phyloP scores from a whole-genome alignment of 371 early-diverging fungal genomes.

The Rhizomucor miehei region DNA sequence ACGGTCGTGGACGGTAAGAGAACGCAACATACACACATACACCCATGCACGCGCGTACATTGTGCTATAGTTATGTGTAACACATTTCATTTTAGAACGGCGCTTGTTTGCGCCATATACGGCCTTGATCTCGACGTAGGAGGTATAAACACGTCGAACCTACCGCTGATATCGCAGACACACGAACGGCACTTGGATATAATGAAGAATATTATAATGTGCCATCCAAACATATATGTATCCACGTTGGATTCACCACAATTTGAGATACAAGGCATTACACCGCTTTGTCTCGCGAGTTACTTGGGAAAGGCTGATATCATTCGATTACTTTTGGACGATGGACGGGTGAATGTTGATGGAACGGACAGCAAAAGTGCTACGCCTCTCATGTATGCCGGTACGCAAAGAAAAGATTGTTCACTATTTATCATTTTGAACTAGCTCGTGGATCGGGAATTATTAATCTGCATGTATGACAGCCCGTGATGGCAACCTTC shows the following conservation, averaged over 20 bases:
- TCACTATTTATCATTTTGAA: background rate
- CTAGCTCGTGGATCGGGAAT: background rate
- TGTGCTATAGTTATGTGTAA: slow-evolving; percentile 1
- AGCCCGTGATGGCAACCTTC: slow-evolving; percentile 70
- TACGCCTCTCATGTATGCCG: slow-evolving; percentile 80
- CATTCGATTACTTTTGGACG: slow-evolving; percentile 59
- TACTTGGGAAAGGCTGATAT: slow-evolving; percentile 68
- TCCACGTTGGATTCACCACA: slow-evolving; percentile 64
- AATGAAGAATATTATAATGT: slow-evolving; percentile 53
- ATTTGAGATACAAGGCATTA: slow-evolving; percentile 67
- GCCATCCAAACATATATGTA: slow-evolving; percentile 53
- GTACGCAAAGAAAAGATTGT: slow-evolving; percentile 31
- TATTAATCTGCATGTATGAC: background rate
- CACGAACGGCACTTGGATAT: slow-evolving; percentile 55
- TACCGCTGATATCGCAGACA: slow-evolving; percentile 57
- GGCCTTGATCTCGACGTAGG: slow-evolving; percentile 54
- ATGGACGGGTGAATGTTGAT: slow-evolving; percentile 66
- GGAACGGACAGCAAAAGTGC: slow-evolving; percentile 70
- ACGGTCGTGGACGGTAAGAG: slow-evolving; percentile 68
- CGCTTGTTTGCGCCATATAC: slow-evolving; percentile 56
- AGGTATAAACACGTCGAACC: slow-evolving; percentile 58
- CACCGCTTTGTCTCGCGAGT: slow-evolving; percentile 72
- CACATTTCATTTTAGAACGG: slow-evolving; percentile 39
- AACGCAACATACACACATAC: background rate
- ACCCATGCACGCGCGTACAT: too few species aligned